Conservation (phyloP, 1,284 basidiomycete genomes). For the Athelia psychrophila region DNA sequence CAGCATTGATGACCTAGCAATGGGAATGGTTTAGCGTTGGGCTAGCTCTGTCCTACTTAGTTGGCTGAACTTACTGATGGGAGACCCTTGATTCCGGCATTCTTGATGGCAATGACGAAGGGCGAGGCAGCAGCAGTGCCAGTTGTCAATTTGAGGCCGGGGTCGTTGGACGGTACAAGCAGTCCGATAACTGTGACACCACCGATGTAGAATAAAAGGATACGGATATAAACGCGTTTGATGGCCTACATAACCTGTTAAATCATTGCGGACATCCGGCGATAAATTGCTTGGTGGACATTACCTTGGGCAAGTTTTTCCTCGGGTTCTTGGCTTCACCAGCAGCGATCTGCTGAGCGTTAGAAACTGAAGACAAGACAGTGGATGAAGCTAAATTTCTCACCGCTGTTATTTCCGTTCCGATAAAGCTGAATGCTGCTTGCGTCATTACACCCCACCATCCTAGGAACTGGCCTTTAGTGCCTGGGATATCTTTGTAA, state of each 20-base stretch:
- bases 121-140: constrained; percentile 75
- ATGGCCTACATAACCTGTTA: constrained; percentile 40
- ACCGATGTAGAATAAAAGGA: constrained; percentile 67
- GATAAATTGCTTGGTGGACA: constrained; percentile 43
- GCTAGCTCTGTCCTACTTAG: not conserved
- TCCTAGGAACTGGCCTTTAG: constrained; percentile 65
- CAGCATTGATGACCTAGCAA: constrained; percentile 78
- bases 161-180: constrained; percentile 69
- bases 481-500: constrained; percentile 50
- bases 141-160: constrained; percentile 46
- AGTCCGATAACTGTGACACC: constrained; percentile 71
- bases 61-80: constrained; percentile 46
- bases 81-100: constrained; percentile 71
- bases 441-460: constrained; percentile 68
- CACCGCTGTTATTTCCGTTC: constrained; percentile 88
- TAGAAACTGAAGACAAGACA: constrained; percentile 13
- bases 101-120: constrained; percentile 79
- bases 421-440: constrained; percentile 82
- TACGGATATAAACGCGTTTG: constrained; percentile 72
- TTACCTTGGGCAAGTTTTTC: constrained; percentile 56
- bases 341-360: constrained; percentile 60
- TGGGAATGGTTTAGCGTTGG: not conserved
- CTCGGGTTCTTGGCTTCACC: constrained; percentile 73
- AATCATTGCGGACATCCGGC: constrained; percentile 45
- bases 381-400: constrained; percentile 36